Conservation (phyloP, 1,139 yeast species). For the Suhomyces taliae region DNA sequence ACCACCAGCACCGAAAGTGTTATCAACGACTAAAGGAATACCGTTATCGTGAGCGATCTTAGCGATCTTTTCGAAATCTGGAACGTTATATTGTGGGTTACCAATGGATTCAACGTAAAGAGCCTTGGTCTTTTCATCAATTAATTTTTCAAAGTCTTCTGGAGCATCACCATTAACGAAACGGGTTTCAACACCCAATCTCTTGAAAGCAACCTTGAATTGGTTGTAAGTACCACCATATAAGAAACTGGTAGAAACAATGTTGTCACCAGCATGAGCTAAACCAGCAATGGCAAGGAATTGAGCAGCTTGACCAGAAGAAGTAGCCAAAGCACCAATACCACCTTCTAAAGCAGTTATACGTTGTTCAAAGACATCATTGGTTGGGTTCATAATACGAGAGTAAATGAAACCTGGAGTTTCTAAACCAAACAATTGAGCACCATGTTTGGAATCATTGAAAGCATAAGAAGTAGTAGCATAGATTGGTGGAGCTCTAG, state of each 20-base stretch:
- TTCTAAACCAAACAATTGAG: conserved; percentile 82
- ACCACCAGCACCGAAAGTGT: conserved; percentile 98
- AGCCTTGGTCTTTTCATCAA: conserved; percentile 87
- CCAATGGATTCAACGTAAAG: conserved; percentile 89
- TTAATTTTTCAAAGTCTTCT: conserved; percentile 67
- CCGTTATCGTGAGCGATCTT: conserved; percentile 85
- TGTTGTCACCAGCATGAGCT: conserved; percentile 87
- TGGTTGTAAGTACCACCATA: conserved; percentile 98
- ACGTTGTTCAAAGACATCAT: conserved; percentile 85
- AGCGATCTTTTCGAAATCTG: conserved; percentile 79
- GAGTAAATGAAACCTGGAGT: conserved; percentile 82
- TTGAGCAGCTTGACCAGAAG: conserved; percentile 97
- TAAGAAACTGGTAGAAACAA: conserved; percentile 81
- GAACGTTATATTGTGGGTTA: conserved; percentile 90
- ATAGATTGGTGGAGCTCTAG: conserved; percentile 93
- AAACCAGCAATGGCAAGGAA: conserved; percentile 78
- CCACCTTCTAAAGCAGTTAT: conserved; percentile 93
- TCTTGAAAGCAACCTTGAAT: conserved; percentile 86
- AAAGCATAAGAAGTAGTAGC: conserved; percentile 86
- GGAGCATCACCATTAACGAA: conserved; percentile 77
- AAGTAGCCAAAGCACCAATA: conserved; percentile 82
- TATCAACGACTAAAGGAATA: conserved; percentile 90
- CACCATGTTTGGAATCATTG: conserved; percentile 86
- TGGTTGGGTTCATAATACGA: conserved; percentile 91
- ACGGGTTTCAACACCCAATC: conserved; percentile 80